Percentiles rank a stretch among this genome's conserved stretches.
Evolutionary conservation across 805 yeast species (phyloP).

Genomic region (Teunomyces aglyptinius): DNA sequence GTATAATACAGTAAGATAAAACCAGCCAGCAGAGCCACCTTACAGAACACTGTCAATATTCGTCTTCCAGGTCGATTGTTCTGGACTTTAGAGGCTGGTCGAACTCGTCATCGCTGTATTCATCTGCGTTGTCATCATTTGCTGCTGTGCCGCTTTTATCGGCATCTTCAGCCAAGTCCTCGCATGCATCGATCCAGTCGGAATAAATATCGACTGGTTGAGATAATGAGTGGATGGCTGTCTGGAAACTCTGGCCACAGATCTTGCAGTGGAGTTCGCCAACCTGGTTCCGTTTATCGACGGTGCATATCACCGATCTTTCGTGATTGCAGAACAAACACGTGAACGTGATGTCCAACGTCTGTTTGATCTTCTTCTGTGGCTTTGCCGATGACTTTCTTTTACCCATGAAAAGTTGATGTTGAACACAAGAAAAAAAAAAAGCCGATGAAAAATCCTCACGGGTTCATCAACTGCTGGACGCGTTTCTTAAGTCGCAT

Average conservation of each 20-base stretch:
- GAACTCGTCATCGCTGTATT: constrained; percentile 36
- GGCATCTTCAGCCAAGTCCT: constrained; percentile 73
- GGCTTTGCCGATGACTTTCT: constrained; percentile 85
- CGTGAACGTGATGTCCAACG: constrained; percentile 75
- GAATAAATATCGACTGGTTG: constrained; percentile 95
- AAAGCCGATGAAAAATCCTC: not conserved
- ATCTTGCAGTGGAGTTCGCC: constrained; percentile 88
- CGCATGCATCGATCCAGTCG: constrained; percentile 98
- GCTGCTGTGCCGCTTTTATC: constrained; percentile 24
- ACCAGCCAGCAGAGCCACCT: constrained; percentile 1
- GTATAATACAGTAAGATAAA: not conserved
- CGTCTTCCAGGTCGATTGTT: constrained; percentile 31
- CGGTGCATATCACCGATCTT: constrained; percentile 78
- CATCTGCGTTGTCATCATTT: constrained; percentile 23
- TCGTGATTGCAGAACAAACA: constrained; percentile 97
- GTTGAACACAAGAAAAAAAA: too few relatives aligned
- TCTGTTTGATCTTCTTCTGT: constrained; percentile 71
- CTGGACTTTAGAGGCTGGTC: constrained; percentile 17
- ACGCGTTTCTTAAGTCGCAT: constrained; percentile 47
- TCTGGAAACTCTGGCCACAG: constrained; percentile 91
- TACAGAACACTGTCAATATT: constrained; percentile 12
- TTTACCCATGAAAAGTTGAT: constrained; percentile 52
- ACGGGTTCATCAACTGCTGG: constrained; percentile 12
- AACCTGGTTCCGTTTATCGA: constrained; percentile 82
- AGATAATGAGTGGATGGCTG: constrained; percentile 76